Base-by-base conservation (phyloP, 2,329 filamentous ascomycete species). In the Neocucurbitaria cava region DNA sequence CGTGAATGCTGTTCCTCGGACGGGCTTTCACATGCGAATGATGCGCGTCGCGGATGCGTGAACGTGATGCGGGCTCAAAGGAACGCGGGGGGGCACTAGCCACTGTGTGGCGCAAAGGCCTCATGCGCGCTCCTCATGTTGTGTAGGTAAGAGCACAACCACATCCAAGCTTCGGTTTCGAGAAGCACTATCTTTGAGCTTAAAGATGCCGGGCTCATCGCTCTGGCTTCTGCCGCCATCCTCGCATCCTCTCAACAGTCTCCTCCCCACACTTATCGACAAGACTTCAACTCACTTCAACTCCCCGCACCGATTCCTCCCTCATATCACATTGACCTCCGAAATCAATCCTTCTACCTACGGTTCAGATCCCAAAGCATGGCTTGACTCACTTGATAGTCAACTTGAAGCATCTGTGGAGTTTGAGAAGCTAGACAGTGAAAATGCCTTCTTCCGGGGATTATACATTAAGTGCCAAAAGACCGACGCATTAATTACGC, bases 281-380 rank as follows among this genome's bases (percentile, higher is more conserved):
- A 38, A 68, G 46, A 68, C 66, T 61, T 62, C 77, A 51, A 31
- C 58, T 40, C 67, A 68, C 45, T 78, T 77, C 61, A 46, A 59
- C 43, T 77, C 75, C n/a, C 61, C 69, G 8, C 58, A 73, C 40
- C 56, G 68, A 11, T 80, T 80, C 64, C 56, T 76, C 46, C 77
- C 77, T 3, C 78, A 80, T 54, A 54, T 80, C 38, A 80, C 78
- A 5, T 57, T 80, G 15, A 79, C 76, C 1, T 75, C 76, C 13
- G 68, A 75, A 21, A 72, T 78, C 20, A 39, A 46, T 0, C 56
- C 64, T 0, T 61, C 61, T 3, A 46, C 59, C 21, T 71, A 75
- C 45, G 54, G 42, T 3, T 35, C 64, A n/a, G 62, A 72, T 35
- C 69, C 75, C 0, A 76, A 78, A 49, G 54, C 53, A 28, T 79